These are phyloP conservation scores for Trichosporon ovoides DNA, from an alignment of 1,284 basidiomycete species.

Conservation along the genomic window DNA sequence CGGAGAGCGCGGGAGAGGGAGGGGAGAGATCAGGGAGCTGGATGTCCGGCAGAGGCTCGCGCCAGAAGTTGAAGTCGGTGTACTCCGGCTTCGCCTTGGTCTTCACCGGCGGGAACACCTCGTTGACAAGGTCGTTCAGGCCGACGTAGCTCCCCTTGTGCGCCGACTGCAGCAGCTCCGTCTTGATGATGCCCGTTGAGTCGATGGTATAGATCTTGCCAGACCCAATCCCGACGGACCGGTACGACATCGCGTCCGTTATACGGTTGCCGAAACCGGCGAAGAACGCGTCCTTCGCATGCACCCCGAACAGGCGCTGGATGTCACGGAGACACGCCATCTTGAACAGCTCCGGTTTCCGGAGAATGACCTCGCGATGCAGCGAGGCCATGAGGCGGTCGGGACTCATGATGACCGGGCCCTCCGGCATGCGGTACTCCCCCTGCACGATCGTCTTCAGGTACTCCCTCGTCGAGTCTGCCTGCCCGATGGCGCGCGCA, in stretches of 20 bases:
- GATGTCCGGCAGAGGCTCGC: slow-evolving; percentile 68
- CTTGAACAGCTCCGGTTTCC: slow-evolving; percentile 99
- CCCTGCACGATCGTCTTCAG: slow-evolving; percentile 93
- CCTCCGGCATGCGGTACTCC: slow-evolving; percentile 90
- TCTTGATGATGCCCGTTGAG: slow-evolving; percentile 90
- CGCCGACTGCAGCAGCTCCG: slow-evolving; percentile 89
- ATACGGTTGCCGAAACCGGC: slow-evolving; percentile 98
- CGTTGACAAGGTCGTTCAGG: slow-evolving; percentile 96
- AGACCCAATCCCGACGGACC: slow-evolving; percentile 92
- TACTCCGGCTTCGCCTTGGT: slow-evolving; percentile 81
- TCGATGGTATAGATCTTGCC: slow-evolving; percentile 98
- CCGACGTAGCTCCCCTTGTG: slow-evolving; percentile 69
- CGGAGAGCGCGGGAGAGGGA: slow-evolving; percentile 85
- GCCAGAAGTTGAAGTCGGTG: slow-evolving; percentile 98
- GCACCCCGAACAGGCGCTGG: slow-evolving; percentile 78
- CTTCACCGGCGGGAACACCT: slow-evolving; percentile 96
- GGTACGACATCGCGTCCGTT: slow-evolving; percentile 94
- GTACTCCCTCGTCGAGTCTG: slow-evolving; percentile 94
- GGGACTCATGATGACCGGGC: slow-evolving; percentile 98
- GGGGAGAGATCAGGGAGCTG: slow-evolving; percentile 83
- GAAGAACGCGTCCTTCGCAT: slow-evolving; percentile 70
- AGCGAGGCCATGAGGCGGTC: slow-evolving; percentile 91
- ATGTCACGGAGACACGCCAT: slow-evolving; percentile 99
- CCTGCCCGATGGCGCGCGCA: slow-evolving; percentile 95
- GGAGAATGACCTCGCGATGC: slow-evolving; percentile 96